phyloP scores from a whole-genome alignment of 352 stramenopile genomes.

The Globisporangium nodosum region DNA sequence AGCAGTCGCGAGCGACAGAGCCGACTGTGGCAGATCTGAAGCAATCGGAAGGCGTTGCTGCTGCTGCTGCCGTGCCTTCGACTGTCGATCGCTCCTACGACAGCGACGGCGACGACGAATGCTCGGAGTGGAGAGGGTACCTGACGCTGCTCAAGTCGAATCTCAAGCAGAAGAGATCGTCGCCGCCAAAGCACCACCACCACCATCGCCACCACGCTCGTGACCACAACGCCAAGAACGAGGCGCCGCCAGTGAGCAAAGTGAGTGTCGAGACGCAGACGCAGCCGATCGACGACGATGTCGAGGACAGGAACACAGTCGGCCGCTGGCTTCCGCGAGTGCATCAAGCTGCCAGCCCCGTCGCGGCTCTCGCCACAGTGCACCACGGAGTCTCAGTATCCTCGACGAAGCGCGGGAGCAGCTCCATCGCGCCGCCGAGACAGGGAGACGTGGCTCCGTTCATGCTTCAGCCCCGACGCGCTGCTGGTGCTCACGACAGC shows the following conservation, averaged over 20 bases:
- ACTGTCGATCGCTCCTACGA: neutral
- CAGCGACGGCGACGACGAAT: constrained; percentile 1
- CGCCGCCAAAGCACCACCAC: constrained; percentile 12
- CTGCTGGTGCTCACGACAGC: neutral
- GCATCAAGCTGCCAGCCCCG: neutral
- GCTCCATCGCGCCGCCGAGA: neutral
- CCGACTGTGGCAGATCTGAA: neutral
- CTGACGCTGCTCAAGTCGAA: constrained; percentile 30
- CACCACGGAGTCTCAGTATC: neutral
- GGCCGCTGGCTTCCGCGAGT: neutral
- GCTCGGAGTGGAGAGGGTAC: constrained; percentile 27
- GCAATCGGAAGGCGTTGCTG: neutral
- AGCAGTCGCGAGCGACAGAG: neutral
- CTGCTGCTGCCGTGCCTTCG: too few species aligned
- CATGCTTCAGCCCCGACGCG: constrained; percentile 1
- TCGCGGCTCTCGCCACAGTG: neutral
- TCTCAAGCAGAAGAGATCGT: constrained; percentile 28
- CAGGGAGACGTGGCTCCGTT: constrained; percentile 5
- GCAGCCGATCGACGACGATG: neutral
- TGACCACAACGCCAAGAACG: neutral
- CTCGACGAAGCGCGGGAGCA: neutral
- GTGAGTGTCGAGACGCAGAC: constrained; percentile 1
- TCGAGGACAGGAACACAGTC: neutral
- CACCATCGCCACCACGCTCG: neutral
- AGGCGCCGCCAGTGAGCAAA: neutral